These are phyloP conservation scores for Inga laurina DNA, from an alignment of 306 rosid genomes.

Conservation along the genomic window DNA sequence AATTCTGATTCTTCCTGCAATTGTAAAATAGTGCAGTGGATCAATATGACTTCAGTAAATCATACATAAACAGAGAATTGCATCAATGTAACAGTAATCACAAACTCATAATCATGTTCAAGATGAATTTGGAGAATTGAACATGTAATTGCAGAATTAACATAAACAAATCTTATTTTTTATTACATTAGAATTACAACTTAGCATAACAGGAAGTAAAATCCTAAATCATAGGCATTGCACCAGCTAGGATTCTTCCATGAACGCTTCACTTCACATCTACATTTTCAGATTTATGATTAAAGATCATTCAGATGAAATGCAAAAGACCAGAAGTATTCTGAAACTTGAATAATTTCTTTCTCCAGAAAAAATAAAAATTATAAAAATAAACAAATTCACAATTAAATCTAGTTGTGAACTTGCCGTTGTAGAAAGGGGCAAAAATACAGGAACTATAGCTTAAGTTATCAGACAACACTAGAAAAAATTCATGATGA, in stretches of 20 bases:
- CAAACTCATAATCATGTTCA: not conserved
- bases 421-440: not conserved
- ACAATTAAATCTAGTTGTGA: not conserved
- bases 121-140: not conserved
- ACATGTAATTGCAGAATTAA: not conserved
- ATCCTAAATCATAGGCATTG: not conserved
- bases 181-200: constrained; percentile 1
- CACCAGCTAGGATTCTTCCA: not conserved
- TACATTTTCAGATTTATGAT: not conserved
- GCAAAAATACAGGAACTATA: not conserved
- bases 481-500: not conserved
- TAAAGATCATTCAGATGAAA: not conserved
- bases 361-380: not conserved
- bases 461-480: not conserved
- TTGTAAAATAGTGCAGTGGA: constrained; percentile 20
- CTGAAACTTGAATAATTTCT: constrained; percentile 4
- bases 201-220: not conserved
- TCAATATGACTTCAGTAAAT: not conserved
- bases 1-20: constrained; percentile 50
- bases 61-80: not conserved
- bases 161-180: not conserved
- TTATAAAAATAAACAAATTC: not conserved
- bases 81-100: not conserved
- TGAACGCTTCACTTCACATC: constrained; percentile 1
- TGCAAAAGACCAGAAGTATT: not conserved